Conservation (phyloP, 371 early-diverging fungal genomes). For the Zancudomyces culisetae region DNA sequence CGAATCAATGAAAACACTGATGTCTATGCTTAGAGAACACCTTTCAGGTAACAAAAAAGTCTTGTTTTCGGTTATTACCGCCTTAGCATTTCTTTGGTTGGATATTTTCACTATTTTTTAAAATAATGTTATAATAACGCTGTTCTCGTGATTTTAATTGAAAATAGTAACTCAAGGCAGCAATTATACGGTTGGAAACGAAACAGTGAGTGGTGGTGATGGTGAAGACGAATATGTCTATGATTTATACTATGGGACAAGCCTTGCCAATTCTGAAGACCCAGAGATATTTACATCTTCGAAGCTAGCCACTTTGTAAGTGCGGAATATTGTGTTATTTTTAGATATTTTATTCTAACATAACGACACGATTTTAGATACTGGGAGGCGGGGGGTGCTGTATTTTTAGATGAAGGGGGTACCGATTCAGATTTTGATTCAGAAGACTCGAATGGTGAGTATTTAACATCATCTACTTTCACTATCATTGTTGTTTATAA, state of each 20-base stretch:
- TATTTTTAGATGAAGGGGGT: not conserved
- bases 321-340: not conserved
- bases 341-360: not conserved
- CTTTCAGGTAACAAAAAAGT: not conserved
- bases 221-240: conserved; percentile 1
- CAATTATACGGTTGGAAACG: too few species aligned
- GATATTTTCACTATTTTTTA: too few species aligned
- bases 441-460: conserved; percentile 2
- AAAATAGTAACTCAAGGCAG: too few species aligned
- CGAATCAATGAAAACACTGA: not conserved
- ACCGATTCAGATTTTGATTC: not conserved
- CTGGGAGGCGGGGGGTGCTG: not conserved
- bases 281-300: not conserved
- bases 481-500: not conserved
- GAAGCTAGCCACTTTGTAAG: conserved; percentile 2
- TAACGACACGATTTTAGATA: not conserved
- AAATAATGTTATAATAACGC: too few species aligned
- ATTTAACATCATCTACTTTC: too few species aligned
- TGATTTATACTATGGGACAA: not conserved
- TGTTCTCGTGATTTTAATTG: too few species aligned
- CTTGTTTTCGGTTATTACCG: too few species aligned
- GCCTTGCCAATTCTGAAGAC: not conserved
- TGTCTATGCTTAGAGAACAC: not conserved
- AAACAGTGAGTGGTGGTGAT: too few species aligned
- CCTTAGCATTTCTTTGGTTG: too few species aligned